Evolutionary conservation across 176 grass and related monocot genomes (phyloP).

Genomic region (Bromus sterilis): DNA sequence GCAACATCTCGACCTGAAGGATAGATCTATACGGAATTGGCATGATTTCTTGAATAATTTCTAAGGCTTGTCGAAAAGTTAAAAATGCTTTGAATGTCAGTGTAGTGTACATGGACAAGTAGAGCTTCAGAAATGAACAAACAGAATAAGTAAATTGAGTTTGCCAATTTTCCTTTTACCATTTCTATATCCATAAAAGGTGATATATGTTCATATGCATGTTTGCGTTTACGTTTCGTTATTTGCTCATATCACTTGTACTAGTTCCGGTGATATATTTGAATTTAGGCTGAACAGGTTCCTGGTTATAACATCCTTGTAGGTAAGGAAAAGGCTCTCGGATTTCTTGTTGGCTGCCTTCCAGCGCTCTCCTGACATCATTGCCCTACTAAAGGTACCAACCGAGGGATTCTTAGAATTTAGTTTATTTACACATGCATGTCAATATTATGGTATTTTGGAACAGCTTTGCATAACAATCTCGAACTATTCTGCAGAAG

Average conservation of each 20-base stretch:
- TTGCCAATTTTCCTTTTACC: not conserved
- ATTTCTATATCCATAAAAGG: too few species aligned
- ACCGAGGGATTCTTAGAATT: not conserved
- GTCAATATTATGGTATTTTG: constrained; percentile 2
- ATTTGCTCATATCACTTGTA: not conserved
- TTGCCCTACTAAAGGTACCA: constrained; percentile 82
- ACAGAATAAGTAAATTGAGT: not conserved
- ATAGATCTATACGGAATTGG: not conserved
- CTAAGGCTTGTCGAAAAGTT: not conserved
- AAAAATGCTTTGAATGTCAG: not conserved
- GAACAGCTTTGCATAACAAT: constrained; percentile 9
- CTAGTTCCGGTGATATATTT: constrained; percentile 2
- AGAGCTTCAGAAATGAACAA: not conserved
- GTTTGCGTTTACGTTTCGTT: not conserved
- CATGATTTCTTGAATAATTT: not conserved
- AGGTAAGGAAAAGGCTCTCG: constrained; percentile 80
- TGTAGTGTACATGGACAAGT: not conserved
- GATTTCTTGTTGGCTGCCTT: constrained; percentile 85
- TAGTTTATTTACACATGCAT: not conserved
- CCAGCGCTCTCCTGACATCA: constrained; percentile 66
- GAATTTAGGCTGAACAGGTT: constrained; percentile 8
- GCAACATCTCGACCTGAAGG: not conserved
- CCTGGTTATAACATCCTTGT: constrained; percentile 19
- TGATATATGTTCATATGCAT: constrained; percentile 4
- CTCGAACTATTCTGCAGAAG: constrained; percentile 56